Evolutionary conservation across 1,284 basidiomycete species (phyloP).

Genomic region (Moesziomyces antarcticus): DNA sequence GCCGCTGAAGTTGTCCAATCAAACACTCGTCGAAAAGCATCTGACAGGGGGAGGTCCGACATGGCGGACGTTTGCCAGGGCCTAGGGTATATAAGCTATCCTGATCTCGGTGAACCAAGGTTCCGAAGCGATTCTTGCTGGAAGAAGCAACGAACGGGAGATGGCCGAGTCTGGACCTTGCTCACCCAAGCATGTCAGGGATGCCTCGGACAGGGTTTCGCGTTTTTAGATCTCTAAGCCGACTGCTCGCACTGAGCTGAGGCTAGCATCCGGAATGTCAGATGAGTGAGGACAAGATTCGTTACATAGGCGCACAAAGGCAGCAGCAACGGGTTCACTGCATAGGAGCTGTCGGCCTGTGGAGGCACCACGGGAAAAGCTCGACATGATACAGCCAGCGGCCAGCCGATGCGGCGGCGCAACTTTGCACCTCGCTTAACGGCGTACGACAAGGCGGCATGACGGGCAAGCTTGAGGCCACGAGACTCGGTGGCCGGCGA

Average conservation of each 20-base stretch:
- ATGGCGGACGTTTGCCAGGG: not conserved
- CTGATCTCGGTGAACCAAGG: too few relatives aligned
- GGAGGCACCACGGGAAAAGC: not conserved
- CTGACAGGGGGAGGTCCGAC: slow-evolving; percentile 9
- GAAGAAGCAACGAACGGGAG: not conserved
- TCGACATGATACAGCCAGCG: not conserved
- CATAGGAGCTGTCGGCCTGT: not conserved
- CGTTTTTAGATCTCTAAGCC: too few relatives aligned
- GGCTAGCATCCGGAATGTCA: too few relatives aligned
- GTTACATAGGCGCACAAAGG: not conserved
- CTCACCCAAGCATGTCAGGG: slow-evolving; percentile 7
- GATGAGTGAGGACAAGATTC: not conserved
- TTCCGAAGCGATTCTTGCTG: too few relatives aligned
- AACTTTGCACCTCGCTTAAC: slow-evolving; percentile 5
- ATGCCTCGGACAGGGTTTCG: not conserved
- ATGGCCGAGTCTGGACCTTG: slow-evolving; percentile 7
- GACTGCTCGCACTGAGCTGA: too few relatives aligned
- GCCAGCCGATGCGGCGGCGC: not conserved
- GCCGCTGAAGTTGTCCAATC: slow-evolving; percentile 6
- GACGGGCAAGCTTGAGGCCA: not conserved
- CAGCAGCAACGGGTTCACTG: not conserved
- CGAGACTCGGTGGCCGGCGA: not conserved
- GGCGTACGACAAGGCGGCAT: not conserved
- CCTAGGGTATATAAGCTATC: slow-evolving; percentile 4
- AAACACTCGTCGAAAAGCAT: slow-evolving; percentile 8